Evolutionary conservation across 2,329 filamentous ascomycete genomes (phyloP).

Genomic region (Fusarium graminum): DNA sequence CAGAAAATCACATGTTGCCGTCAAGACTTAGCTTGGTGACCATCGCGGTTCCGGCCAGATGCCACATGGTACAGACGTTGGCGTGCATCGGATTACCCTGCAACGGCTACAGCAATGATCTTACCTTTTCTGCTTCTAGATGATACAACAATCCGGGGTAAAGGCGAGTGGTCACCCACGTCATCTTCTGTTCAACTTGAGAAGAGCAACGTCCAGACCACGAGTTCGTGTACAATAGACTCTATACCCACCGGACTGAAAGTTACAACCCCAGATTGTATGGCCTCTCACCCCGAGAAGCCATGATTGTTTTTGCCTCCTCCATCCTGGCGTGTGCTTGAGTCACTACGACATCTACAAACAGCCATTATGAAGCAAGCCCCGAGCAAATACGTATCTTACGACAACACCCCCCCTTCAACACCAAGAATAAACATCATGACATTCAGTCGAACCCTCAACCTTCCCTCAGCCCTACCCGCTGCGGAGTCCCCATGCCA

Average conservation of each 20-base stretch:
- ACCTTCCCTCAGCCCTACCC: conserved; percentile 42
- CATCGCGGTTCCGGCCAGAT: conserved; percentile 1
- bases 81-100: conserved; percentile 28
- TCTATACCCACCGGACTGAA: background rate
- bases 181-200: conserved; percentile 11
- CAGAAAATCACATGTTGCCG: conserved; percentile 8
- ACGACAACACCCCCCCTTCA: conserved; percentile 33
- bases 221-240: background rate
- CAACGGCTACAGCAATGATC: conserved; percentile 18
- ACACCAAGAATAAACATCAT: conserved; percentile 40
- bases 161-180: background rate
- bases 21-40: conserved; percentile 17
- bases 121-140: conserved; percentile 16
- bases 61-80: conserved; percentile 15
- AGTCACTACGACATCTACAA: background rate
- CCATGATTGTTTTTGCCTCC: background rate
- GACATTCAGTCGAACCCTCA: conserved; percentile 38
- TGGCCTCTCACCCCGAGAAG: background rate
- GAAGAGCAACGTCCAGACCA: background rate
- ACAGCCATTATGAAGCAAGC: background rate
- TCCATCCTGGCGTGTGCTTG: background rate
- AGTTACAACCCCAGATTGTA: background rate
- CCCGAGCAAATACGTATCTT: conserved; percentile 22
- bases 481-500: conserved; percentile 37
- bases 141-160: conserved; percentile 27